Evolutionary conservation across 192 early-diverging fungal genomes (phyloP), one percentile per base, ranked within the genome.

Genomic region (Gaertneriomyces sp.): DNA sequence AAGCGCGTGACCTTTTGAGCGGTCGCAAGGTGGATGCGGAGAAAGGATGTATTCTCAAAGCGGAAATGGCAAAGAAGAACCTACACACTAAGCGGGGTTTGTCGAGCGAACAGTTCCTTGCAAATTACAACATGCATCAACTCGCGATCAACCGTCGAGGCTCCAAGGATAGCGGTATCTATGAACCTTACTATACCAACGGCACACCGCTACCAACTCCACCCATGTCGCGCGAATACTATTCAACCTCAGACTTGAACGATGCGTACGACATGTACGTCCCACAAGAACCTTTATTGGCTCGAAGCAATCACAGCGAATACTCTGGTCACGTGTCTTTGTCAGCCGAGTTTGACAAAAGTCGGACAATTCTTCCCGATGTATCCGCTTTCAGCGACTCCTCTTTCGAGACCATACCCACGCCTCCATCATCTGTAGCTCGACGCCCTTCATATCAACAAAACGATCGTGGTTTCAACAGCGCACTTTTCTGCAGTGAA

Each of bases 11-110:
- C 65, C 77, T 93, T 25, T 82, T 99, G 57, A 91, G 84, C n/a
- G 96, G 96, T 1, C 82, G 91, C 62, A 92, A 90, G 66, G 87
- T 96, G 33, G 95, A 96, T 72, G 87, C 89, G 7, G 92, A 96
- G 62, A 84, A 85, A 51, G 90, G 90, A 11, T 74, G 70, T 67
- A 73, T 90, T 33, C 85, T 99, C 45, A 99, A 99, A 76, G 97
- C 95, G 1, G 95, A 98, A 70, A 93, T 99, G 91, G 97, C 97
- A 42, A 97, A 96, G 71, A 98, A 97, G 82, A 97, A 99, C 69
- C 81, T 99, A 57, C 93, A 95, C 78, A 93, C 91, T 55, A 92
- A 90, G 65, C 86, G 93, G 52, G 90, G 89, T 10, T 64, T 74
- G 10, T 74, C 68, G 39, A 70, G 63, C 59, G 68, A 75, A 11